Conservation (phyloP, 2,329 filamentous ascomycete genomes). For the Sclerotinia spermophila region DNA sequence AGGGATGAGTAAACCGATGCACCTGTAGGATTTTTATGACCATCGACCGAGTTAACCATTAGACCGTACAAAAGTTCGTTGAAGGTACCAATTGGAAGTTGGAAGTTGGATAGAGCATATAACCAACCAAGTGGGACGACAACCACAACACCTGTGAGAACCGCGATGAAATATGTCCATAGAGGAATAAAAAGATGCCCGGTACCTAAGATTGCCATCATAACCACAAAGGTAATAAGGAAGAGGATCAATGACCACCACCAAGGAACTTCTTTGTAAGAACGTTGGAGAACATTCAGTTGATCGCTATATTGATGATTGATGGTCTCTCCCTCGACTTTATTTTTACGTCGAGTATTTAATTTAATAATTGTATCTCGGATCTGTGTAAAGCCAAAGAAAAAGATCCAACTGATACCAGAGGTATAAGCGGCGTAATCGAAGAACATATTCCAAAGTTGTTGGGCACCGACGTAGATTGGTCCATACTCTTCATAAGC, state of each 20-base stretch:
- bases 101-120: conserved; percentile 56
- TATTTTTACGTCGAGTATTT: conserved; percentile 38
- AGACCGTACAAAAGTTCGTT: conserved; percentile 59
- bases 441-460: conserved; percentile 57
- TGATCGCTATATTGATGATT: conserved; percentile 56
- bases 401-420: conserved; percentile 54
- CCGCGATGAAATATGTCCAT: conserved; percentile 57
- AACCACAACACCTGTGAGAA: conserved; percentile 51
- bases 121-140: conserved; percentile 57
- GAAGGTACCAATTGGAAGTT: conserved; percentile 52
- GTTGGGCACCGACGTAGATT: conserved; percentile 55
- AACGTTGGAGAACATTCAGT: conserved; percentile 55
- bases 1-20: conserved; percentile 56
- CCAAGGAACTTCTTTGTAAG: conserved; percentile 55
- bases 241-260: conserved; percentile 57
- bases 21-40: conserved; percentile 54
- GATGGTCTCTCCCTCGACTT: conserved; percentile 38
- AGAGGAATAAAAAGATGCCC: conserved; percentile 55
- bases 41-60: conserved; percentile 51
- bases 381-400: conserved; percentile 52
- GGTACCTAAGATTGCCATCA: conserved; percentile 50
- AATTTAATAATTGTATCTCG: conserved; percentile 45
- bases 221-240: conserved; percentile 44
- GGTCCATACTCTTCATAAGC: conserved; percentile 48
- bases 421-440: conserved; percentile 58